Evolutionary conservation across 257 asterid genomes (phyloP).

Genomic region (Przewalskia tangutica): DNA sequence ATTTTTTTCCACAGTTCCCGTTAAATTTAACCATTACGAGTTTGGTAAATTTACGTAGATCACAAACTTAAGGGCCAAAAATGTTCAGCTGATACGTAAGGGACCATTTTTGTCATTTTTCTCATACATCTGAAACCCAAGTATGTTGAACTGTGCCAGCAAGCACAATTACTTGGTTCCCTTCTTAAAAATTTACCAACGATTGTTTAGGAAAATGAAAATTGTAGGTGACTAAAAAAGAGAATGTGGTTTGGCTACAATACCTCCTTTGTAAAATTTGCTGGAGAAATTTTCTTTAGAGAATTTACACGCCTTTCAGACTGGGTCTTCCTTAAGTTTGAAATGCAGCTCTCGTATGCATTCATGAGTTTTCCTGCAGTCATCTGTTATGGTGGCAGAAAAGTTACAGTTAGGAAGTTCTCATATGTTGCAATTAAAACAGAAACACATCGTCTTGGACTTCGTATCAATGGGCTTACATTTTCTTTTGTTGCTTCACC

Average conservation of each 20-base stretch:
- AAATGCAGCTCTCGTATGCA: conserved; percentile 55
- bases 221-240: background rate
- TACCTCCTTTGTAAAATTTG: conserved; percentile 89
- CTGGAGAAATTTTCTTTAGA: conserved; percentile 60
- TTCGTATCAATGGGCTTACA: conserved; percentile 25
- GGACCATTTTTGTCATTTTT: no score
- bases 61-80: no score
- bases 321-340: conserved; percentile 44
- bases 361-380: conserved; percentile 65
- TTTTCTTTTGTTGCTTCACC: conserved; percentile 29
- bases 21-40: no score
- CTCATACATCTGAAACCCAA: background rate
- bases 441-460: background rate
- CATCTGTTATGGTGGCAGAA: conserved; percentile 35
- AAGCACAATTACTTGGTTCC: background rate
- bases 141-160: background rate
- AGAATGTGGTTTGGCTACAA: background rate
- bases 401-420: background rate
- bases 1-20: no score
- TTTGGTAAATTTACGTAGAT: no score
- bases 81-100: no score
- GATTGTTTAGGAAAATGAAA: background rate
- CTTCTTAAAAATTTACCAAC: background rate
- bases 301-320: conserved; percentile 55
- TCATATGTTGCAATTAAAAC: background rate